These are phyloP conservation scores for Primulina tabacum DNA, from an alignment of 257 asterid species.

Conservation along the genomic window DNA sequence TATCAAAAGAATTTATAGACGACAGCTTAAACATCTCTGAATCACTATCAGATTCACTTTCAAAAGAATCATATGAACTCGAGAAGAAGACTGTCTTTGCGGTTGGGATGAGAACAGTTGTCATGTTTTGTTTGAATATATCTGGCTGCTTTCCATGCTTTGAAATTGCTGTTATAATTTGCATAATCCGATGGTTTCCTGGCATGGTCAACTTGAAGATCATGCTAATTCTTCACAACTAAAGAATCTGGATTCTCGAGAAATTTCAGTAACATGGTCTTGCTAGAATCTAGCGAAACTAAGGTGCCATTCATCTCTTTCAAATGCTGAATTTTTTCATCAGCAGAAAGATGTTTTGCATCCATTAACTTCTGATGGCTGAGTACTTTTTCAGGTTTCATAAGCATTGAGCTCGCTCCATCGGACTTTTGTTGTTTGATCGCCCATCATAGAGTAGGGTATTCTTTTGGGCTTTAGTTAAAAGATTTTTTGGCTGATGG, in stretches of 20 bases:
- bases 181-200: slow-evolving; percentile 51
- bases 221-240: slow-evolving; percentile 45
- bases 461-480: slow-evolving; percentile 26
- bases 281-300: slow-evolving; percentile 50
- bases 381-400: slow-evolving; percentile 50
- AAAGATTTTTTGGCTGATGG: slow-evolving; percentile 35
- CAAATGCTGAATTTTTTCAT: slow-evolving; percentile 48
- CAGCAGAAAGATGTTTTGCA: slow-evolving; percentile 46
- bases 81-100: slow-evolving; percentile 71
- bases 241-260: slow-evolving; percentile 47
- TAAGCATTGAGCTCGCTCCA: slow-evolving; percentile 48
- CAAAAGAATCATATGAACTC: slow-evolving; percentile 74
- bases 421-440: slow-evolving; percentile 40
- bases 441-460: slow-evolving; percentile 33
- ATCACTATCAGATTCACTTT: slow-evolving; percentile 69
- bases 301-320: slow-evolving; percentile 47
- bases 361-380: slow-evolving; percentile 52
- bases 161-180: slow-evolving; percentile 43
- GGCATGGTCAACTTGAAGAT: slow-evolving; percentile 39
- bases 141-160: slow-evolving; percentile 47
- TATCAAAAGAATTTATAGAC: slow-evolving; percentile 45
- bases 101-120: slow-evolving; percentile 41
- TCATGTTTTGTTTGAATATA: slow-evolving; percentile 31
- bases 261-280: slow-evolving; percentile 45
- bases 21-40: slow-evolving; percentile 39